Conservation (phyloP, 768 basidiomycete species). For the Boletus edulis region DNA sequence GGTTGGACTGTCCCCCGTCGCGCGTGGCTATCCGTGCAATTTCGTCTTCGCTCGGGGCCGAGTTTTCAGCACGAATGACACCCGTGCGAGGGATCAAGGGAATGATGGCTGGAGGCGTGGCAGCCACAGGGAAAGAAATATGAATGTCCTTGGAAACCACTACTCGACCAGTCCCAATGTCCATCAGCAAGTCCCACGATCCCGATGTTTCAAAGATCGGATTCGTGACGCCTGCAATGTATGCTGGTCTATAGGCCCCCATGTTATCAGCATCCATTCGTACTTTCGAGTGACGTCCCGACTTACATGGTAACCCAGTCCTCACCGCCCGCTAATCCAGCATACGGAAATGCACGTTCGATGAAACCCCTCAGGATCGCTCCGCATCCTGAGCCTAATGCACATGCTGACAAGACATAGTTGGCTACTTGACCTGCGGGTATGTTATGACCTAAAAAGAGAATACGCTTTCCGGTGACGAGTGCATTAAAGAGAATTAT, state of each 20-base stretch:
- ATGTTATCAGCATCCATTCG: slow-evolving; percentile 3
- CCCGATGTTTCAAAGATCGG: slow-evolving; percentile 89
- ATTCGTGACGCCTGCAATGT: slow-evolving; percentile 96
- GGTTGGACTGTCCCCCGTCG: slow-evolving; percentile 49
- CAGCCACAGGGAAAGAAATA: slow-evolving; percentile 46
- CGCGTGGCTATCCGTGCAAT: slow-evolving; percentile 49
- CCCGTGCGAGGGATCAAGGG: slow-evolving; percentile 56
- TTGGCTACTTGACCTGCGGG: slow-evolving; percentile 89
- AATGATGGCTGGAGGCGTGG: slow-evolving; percentile 38
- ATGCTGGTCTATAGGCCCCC: slow-evolving; percentile 65
- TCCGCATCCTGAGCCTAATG: slow-evolving; percentile 89
- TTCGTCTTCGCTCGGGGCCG: slow-evolving; percentile 67
- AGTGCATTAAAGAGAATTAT: slow-evolving; percentile 96
- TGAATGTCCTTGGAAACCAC: slow-evolving; percentile 86
- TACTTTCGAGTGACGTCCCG: background rate
- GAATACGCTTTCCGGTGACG: slow-evolving; percentile 92
- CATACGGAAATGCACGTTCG: slow-evolving; percentile 92
- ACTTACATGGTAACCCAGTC: slow-evolving; percentile 88
- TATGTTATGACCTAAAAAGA: slow-evolving; percentile 88
- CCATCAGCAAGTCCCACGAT: slow-evolving; percentile 92
- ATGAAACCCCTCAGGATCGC: slow-evolving; percentile 81
- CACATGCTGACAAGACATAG: slow-evolving; percentile 92
- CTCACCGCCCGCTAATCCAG: slow-evolving; percentile 83
- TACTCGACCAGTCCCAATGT: slow-evolving; percentile 84
- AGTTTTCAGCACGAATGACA: slow-evolving; percentile 62